phyloP scores from a whole-genome alignment of 164 flowering plant genomes.

The Vitis amurensis region DNA sequence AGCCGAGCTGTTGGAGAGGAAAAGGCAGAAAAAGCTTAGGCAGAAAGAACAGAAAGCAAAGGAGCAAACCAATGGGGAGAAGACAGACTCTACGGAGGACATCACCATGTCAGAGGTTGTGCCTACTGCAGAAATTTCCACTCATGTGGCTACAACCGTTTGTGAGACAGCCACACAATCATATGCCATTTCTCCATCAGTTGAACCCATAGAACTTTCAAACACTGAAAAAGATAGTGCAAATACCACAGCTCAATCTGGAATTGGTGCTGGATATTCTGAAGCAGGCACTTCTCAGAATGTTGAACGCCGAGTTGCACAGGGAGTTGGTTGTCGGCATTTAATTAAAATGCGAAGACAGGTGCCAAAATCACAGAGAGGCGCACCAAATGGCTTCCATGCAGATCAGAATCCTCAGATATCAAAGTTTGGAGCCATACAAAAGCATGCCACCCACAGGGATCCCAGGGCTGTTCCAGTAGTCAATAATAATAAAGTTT shows the following conservation, averaged over 20 bases:
- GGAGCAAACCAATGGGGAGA: constrained; percentile 46
- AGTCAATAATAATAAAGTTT: constrained; percentile 45
- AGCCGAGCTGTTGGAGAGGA: constrained; percentile 73
- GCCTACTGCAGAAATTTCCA: constrained; percentile 30
- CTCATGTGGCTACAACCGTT: constrained; percentile 22
- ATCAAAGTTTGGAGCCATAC: constrained; percentile 32
- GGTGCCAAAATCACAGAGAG: constrained; percentile 35
- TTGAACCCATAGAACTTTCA: constrained; percentile 20
- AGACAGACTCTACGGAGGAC: constrained; percentile 20
- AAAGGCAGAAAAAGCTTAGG: constrained; percentile 72
- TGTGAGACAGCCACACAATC: constrained; percentile 22
- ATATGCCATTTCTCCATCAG: constrained; percentile 15
- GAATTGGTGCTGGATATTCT: constrained; percentile 1
- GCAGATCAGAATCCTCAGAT: constrained; percentile 30
- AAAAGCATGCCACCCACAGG: constrained; percentile 38
- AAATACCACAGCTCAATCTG: constrained; percentile 19
- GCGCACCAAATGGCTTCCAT: constrained; percentile 41
- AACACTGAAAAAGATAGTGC: constrained; percentile 22
- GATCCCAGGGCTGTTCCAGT: constrained; percentile 30
- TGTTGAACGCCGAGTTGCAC: constrained; percentile 25
- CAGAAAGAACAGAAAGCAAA: constrained; percentile 70
- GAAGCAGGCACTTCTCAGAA: constrained; percentile 22
- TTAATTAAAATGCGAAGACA: constrained; percentile 31
- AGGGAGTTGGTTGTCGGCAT: constrained; percentile 28
- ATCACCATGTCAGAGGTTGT: constrained; percentile 21